A percentile compares a stretch with the other conserved stretches of the same genome.
phyloP scores from a whole-genome alignment of 2,329 filamentous ascomycete species.

The Fusarium acutatum region DNA sequence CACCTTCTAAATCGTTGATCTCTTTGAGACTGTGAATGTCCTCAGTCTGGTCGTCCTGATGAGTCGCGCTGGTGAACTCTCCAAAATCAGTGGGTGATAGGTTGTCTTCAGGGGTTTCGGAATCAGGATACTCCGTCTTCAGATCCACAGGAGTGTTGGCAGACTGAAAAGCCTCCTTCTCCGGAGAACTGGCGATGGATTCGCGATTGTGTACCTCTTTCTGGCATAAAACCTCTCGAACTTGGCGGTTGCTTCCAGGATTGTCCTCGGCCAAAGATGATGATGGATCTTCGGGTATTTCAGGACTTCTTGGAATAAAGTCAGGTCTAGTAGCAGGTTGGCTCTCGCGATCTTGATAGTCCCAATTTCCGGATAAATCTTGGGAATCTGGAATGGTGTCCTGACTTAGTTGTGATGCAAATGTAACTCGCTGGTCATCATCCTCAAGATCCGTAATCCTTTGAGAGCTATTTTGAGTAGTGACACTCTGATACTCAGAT shows the following conservation, averaged over 20 bases:
- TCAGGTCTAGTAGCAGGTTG: neutral
- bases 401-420: slow-evolving; percentile 46
- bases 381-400: slow-evolving; percentile 57
- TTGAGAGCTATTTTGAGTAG: slow-evolving; percentile 42
- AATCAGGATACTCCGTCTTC: neutral
- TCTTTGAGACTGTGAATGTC: neutral
- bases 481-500: slow-evolving; percentile 48
- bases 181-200: neutral
- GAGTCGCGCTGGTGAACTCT: neutral
- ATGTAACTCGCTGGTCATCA: slow-evolving; percentile 43
- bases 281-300: neutral
- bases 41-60: neutral
- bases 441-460: slow-evolving; percentile 48
- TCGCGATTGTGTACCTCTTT: neutral
- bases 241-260: neutral
- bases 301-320: neutral
- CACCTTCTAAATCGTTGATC: neutral
- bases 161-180: neutral
- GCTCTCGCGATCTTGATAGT: slow-evolving; percentile 13
- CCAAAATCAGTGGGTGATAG: neutral
- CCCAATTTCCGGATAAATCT: slow-evolving; percentile 44
- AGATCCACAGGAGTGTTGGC: neutral
- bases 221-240: neutral
- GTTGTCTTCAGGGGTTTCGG: neutral
- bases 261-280: neutral